These are phyloP conservation scores for Fomitopsis schrenkii DNA, from an alignment of 1,284 basidiomycete species.

Conservation along the genomic window DNA sequence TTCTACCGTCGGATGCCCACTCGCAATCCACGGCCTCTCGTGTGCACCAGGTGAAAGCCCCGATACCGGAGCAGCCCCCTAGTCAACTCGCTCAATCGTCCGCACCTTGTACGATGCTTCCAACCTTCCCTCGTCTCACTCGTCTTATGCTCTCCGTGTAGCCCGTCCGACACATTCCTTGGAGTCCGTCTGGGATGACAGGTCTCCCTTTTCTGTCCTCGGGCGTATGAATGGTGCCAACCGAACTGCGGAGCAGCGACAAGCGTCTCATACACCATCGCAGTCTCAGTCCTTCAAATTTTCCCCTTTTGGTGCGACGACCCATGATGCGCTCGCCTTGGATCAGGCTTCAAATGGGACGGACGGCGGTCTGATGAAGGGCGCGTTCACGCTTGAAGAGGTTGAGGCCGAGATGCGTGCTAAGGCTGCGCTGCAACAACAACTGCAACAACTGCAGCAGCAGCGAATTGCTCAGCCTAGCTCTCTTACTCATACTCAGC, in stretches of 20 bases:
- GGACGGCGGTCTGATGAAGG: conserved; percentile 24
- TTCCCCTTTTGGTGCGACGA: conserved; percentile 14
- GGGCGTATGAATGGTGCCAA: conserved; percentile 48
- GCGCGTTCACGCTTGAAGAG: conserved; percentile 82
- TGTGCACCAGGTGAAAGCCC: background rate
- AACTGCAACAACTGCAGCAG: conserved; percentile 31
- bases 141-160: conserved; percentile 28
- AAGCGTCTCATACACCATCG: conserved; percentile 17
- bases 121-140: conserved; percentile 24
- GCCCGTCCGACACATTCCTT: conserved; percentile 45
- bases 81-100: conserved; percentile 17
- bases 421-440: conserved; percentile 42
- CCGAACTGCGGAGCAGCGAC: conserved; percentile 26
- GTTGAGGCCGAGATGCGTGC: conserved; percentile 91
- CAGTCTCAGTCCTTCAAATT: conserved; percentile 12
- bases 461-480: conserved; percentile 26
- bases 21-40: conserved; percentile 11
- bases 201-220: conserved; percentile 67
- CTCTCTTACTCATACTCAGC: conserved; percentile 37
- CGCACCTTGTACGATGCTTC: conserved; percentile 29
- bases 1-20: conserved; percentile 31
- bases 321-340: conserved; percentile 1
- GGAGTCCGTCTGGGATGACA: conserved; percentile 78
- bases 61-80: conserved; percentile 6
- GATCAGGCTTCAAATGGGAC: conserved; percentile 16